Evolutionary conservation across 768 basidiomycete genomes (phyloP).

Genomic region (Clathrus columnatus): DNA sequence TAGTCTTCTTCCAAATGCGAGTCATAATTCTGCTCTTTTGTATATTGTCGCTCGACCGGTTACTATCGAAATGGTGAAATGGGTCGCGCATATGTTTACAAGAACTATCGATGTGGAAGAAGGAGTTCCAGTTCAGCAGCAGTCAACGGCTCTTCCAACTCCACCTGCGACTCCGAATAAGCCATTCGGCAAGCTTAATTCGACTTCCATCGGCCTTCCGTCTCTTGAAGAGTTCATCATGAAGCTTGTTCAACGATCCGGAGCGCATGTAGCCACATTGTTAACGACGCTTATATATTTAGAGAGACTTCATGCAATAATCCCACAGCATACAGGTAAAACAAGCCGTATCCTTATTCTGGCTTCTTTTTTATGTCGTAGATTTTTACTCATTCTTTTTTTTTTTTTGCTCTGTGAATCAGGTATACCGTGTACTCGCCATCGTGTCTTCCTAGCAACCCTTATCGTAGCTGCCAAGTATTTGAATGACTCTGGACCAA

Average conservation of each 20-base stretch:
- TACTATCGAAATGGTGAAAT: constrained; percentile 75
- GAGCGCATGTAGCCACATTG: constrained; percentile 86
- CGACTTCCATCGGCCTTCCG: constrained; percentile 35
- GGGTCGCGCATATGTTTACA: constrained; percentile 71
- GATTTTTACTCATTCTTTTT: constrained; percentile 4
- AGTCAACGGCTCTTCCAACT: constrained; percentile 47
- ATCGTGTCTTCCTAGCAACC: constrained; percentile 91
- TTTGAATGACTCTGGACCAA: constrained; percentile 91
- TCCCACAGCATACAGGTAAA: constrained; percentile 67
- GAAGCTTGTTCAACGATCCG: constrained; percentile 68
- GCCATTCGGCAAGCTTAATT: constrained; percentile 26
- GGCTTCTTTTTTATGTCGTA: constrained; percentile 8
- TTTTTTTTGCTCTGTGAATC: constrained; percentile 1
- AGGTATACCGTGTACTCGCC: constrained; percentile 85
- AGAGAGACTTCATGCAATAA: constrained; percentile 70
- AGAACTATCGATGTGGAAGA: constrained; percentile 66
- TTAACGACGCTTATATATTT: constrained; percentile 89
- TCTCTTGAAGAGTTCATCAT: constrained; percentile 79
- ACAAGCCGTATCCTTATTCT: constrained; percentile 40
- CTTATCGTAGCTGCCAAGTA: constrained; percentile 96
- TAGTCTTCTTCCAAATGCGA: constrained; percentile 67
- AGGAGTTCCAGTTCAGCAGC: constrained; percentile 34
- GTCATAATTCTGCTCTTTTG: constrained; percentile 76
- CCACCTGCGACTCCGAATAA: constrained; percentile 63
- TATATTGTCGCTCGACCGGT: constrained; percentile 72